A percentile compares a stretch with the other conserved stretches of the same genome.
Evolutionary conservation across 768 basidiomycete genomes (phyloP).

Genomic region (Termitomyces sp.): DNA sequence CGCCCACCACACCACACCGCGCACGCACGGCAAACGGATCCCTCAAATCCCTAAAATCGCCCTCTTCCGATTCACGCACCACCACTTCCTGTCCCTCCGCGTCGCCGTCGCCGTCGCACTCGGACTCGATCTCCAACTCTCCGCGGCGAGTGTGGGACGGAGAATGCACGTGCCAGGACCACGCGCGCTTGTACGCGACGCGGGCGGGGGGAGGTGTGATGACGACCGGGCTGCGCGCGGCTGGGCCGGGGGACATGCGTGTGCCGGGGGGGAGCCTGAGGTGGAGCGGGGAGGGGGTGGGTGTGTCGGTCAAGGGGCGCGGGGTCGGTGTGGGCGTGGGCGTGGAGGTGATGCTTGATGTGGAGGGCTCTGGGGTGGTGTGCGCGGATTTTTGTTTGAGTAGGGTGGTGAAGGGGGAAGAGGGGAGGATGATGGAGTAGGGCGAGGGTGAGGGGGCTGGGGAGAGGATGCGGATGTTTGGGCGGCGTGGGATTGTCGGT

Average conservation of each 20-base stretch:
- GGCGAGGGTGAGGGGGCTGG: not conserved
- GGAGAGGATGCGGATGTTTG: not conserved
- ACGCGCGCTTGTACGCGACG: not conserved
- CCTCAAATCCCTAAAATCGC: conserved; percentile 2
- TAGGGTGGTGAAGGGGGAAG: too few species aligned
- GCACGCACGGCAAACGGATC: conserved; percentile 6
- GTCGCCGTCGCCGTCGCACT: too few species aligned
- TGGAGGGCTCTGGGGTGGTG: not conserved
- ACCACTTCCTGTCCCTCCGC: too few species aligned
- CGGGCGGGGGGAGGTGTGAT: not conserved
- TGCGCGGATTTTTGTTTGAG: too few species aligned
- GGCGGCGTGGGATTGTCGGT: not conserved
- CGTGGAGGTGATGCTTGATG: not conserved
- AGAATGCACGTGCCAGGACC: not conserved
- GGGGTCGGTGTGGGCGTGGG: not conserved
- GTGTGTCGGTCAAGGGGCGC: not conserved
- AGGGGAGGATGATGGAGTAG: too few species aligned
- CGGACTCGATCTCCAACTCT: too few species aligned
- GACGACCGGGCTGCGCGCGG: not conserved
- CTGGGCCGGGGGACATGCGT: not conserved
- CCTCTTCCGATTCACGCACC: not conserved
- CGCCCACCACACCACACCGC: too few species aligned
- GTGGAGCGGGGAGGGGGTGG: not conserved
- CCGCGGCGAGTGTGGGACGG: too few species aligned
- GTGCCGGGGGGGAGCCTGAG: conserved; percentile 1